Evolutionary conservation across 2,329 filamentous ascomycete species (phyloP), one percentile per base, ranked within the genome.

Genomic region (Ceratocystis variospora): DNA sequence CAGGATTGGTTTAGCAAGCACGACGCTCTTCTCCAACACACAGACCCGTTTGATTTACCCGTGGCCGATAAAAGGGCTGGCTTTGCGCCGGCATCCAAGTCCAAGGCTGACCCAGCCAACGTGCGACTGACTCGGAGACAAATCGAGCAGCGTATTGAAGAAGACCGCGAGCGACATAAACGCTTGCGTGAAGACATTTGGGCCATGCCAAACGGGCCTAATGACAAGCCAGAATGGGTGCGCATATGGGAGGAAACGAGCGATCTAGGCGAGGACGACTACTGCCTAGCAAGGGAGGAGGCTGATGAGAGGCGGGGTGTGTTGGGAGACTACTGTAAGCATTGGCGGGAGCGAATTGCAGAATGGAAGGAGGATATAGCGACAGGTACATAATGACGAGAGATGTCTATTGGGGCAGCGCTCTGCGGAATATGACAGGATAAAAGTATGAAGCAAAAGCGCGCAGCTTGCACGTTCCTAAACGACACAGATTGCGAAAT

Each of bases 101-200:
- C 75, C 71, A 68, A 73, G 71, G 67, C 72, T 70, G 61, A 66
- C 33, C 46, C 57, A 41, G 61, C 62, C 28, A 28, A 15, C 4
- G 28, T 37, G 15, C 59, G 73, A 69, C 67, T 94, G 63, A 90
- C 96, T 72, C 94, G 93, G 76, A 83, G 88, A 66, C 89, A 96
- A 76, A 89, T 96, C 64, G 92, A 97, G 77, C 92, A 97, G 78
- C 82, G 94, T 50, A 96, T 99, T 69, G 95, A 99, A 71, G 95
- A 99, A 76, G 94, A 99, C 75, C 81, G 94, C 2, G 94, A 99
- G 75, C 80, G 94, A 55, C 95, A 99, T 75, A 99, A 99, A 79
- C 80, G 93, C 55, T 79, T 93, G 72, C 80, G 94, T 25, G 94
- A 99, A 77, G 91, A 87, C 71, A 95, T 96, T 69, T 99, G 95